Evolutionary conservation across 2,329 filamentous ascomycete genomes (phyloP).

Genomic region (Aspergillus ruber): DNA sequence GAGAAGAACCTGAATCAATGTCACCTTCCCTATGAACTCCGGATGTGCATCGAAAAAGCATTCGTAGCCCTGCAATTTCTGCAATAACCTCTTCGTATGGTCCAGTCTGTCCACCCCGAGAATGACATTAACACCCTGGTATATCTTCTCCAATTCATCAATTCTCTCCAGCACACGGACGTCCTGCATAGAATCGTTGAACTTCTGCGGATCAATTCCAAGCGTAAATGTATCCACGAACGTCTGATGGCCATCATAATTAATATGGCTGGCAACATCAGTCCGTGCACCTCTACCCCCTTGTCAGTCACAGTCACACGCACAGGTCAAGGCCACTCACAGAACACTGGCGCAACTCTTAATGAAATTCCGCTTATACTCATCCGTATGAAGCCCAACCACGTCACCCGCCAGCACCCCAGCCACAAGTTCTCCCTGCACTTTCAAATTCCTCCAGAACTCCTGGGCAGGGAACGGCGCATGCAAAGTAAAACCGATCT

Average conservation of each 20-base stretch:
- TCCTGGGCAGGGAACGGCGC: slow-evolving; percentile 88
- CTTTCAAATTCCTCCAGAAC: slow-evolving; percentile 84
- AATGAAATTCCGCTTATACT: slow-evolving; percentile 85
- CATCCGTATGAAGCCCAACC: slow-evolving; percentile 95
- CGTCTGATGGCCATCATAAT: slow-evolving; percentile 73
- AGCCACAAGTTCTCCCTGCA: slow-evolving; percentile 72
- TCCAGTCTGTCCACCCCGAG: slow-evolving; percentile 86
- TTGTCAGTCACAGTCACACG: background rate
- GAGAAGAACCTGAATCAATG: slow-evolving; percentile 82
- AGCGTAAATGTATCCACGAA: slow-evolving; percentile 86
- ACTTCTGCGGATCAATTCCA: slow-evolving; percentile 88
- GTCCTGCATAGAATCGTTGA: slow-evolving; percentile 70
- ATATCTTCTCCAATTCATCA: slow-evolving; percentile 67
- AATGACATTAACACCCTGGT: slow-evolving; percentile 81
- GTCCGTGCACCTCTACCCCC: slow-evolving; percentile 41
- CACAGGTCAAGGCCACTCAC: slow-evolving; percentile 36
- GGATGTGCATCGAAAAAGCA: slow-evolving; percentile 85
- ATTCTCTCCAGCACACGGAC: slow-evolving; percentile 73
- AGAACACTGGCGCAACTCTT: slow-evolving; percentile 81
- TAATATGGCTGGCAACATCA: slow-evolving; percentile 69
- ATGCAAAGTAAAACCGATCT: slow-evolving; percentile 90
- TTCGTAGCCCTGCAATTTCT: slow-evolving; percentile 84
- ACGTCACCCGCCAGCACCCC: slow-evolving; percentile 81
- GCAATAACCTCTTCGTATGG: slow-evolving; percentile 94
- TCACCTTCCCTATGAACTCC: slow-evolving; percentile 86